A percentile compares a stretch with the other conserved stretches of the same genome.
These are phyloP conservation scores for Apiotrichum laibachii DNA, from an alignment of 1,284 basidiomycete genomes.

Conservation along the genomic window DNA sequence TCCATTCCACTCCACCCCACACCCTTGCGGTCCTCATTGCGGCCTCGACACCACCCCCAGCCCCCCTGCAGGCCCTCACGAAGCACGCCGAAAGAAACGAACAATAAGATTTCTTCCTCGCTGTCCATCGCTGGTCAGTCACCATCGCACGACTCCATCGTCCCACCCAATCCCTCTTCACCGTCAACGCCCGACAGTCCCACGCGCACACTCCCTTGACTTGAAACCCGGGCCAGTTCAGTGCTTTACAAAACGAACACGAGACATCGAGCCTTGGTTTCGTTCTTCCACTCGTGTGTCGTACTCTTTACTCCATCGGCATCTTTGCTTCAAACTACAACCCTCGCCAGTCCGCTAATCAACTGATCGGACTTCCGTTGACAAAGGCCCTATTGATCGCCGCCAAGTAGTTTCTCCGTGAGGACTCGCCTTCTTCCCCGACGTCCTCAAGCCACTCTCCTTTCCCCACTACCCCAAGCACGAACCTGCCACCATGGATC, in stretches of 20 bases:
- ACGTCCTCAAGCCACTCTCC: neutral
- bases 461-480: neutral
- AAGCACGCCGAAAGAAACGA: neutral
- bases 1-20: no score
- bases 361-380: no score
- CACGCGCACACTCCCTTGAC: neutral
- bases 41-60: neutral
- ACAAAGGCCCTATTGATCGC: no score
- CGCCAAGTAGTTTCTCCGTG: no score
- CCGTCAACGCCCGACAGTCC: neutral
- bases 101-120: neutral
- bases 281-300: no score
- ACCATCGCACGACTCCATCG: constrained; percentile 13
- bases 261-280: no score
- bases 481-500: constrained; percentile 64
- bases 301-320: no score
- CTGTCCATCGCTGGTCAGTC: neutral
- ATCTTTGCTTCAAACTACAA: no score
- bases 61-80: neutral
- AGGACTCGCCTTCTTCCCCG: neutral
- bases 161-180: constrained; percentile 3
- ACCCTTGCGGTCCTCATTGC: no score
- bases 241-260: no score
- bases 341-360: no score
- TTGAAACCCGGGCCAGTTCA: no score